A percentile compares a stretch with the other conserved stretches of the same genome.
Evolutionary conservation across 2,329 filamentous ascomycete species (phyloP).

Genomic region (Alternaria sp.): DNA sequence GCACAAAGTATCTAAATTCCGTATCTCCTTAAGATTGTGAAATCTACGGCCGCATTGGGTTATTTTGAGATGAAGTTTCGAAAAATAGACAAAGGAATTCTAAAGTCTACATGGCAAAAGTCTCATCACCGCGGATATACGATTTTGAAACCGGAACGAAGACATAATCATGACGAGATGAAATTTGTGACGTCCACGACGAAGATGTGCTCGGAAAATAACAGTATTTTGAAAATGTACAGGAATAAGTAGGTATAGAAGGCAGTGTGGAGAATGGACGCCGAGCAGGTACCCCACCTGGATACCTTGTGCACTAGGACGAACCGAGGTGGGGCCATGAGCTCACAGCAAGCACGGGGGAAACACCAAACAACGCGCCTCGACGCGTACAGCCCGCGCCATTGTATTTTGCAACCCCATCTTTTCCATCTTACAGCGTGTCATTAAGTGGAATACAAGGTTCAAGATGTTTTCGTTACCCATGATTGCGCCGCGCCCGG

Average conservation of each 20-base stretch:
- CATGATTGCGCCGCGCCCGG: constrained; percentile 30
- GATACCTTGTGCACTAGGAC: constrained; percentile 12
- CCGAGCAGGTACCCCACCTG: not conserved
- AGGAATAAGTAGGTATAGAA: not conserved
- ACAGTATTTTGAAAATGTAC: not conserved
- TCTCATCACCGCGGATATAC: not conserved
- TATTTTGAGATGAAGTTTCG: not conserved
- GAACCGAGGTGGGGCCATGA: constrained; percentile 23
- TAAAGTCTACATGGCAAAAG: not conserved
- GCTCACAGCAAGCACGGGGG: constrained; percentile 14
- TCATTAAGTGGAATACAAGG: not conserved
- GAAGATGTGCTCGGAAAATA: not conserved
- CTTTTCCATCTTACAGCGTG: not conserved
- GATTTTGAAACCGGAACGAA: not conserved
- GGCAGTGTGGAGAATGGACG: not conserved
- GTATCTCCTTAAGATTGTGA: not conserved
- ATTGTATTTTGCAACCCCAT: not conserved
- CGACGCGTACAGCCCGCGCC: constrained; percentile 5
- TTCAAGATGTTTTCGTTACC: constrained; percentile 29
- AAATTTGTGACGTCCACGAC: not conserved
- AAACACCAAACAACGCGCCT: constrained; percentile 24
- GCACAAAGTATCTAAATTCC: not conserved
- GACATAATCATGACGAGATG: not conserved
- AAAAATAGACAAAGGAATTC: not conserved
- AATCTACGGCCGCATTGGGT: not conserved